These are phyloP conservation scores for Yarrowia sp. DNA, from an alignment of 805 yeast genomes.

Conservation along the genomic window DNA sequence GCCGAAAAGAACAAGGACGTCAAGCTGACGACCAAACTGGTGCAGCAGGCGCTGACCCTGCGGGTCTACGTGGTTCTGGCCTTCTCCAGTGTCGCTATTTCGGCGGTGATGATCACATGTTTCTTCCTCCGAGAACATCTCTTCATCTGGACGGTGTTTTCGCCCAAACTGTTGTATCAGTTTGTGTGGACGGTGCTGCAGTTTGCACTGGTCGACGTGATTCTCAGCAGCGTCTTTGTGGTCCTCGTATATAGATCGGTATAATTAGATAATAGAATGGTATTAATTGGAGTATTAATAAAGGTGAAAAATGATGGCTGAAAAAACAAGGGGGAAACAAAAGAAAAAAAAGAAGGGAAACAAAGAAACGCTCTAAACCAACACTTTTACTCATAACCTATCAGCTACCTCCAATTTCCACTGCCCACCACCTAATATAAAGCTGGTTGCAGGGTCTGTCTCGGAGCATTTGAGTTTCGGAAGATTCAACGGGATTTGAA, in stretches of 20 bases:
- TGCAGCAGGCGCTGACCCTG: constrained; percentile 42
- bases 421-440: background rate
- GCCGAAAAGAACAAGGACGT: constrained; percentile 42
- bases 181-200: constrained; percentile 66
- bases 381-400: no score
- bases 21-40: constrained; percentile 37
- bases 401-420: no score
- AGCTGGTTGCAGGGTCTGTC: constrained; percentile 3
- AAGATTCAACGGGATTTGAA: constrained; percentile 10
- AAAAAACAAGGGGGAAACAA: no score
- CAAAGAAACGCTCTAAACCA: no score
- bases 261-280: background rate
- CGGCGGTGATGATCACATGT: constrained; percentile 72
- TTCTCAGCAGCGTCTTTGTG: constrained; percentile 18
- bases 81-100: constrained; percentile 67
- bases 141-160: constrained; percentile 97
- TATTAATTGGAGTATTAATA: no score
- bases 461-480: constrained; percentile 8
- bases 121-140: constrained; percentile 78
- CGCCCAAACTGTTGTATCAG: constrained; percentile 86
- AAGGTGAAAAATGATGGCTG: no score
- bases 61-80: constrained; percentile 51
- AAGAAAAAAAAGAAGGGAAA: no score
- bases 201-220: constrained; percentile 44
- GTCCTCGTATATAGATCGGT: constrained; percentile 29